Evolutionary conservation across 225 moss, liverwort and hornwort genomes (phyloP), one percentile per base, ranked within the genome.

Genomic region (Lunularia cruciata): DNA sequence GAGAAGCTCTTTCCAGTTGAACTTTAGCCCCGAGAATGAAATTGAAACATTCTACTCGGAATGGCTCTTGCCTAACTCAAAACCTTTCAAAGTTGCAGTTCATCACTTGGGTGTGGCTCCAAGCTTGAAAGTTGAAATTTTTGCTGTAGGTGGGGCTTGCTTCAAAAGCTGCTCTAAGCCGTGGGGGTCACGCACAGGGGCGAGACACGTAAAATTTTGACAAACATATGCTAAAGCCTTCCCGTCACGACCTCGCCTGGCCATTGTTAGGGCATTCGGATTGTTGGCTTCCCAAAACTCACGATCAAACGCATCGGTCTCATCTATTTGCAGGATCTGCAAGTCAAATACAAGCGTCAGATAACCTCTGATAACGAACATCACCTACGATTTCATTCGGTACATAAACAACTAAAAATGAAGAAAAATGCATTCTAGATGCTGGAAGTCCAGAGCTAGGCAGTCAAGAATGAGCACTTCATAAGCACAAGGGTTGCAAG

Each of bases 201-300:
- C 98, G 70, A 89, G 86, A 76, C 98, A 98, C 15, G 93, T 75
- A 48, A 98, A 98, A 72, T 93, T 93, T 46, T 93, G 91, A 85
- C 98, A 98, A 39, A 98, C 88, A 28, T 93, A 93, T 0, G 88
- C 98, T 6, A 88, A 45, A 6, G 93, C 86, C 63, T 83, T 91
- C 0, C 88, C 93, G 52, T 98, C 91, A 15, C 86, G 75, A 56
- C 72, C 80, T 37, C 69, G 82, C 22, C 83, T 86, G 58, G 91
- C 85, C 91, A 93, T 93, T 19, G 85, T 75, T 46, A 91, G 72
- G 9, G 87, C 98, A 49, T 76, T 70, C 0, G 93, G 83, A 64
- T 98, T 98, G 51, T 81, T 74, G 0, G 60, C 71, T 67, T 86
- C 82, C 98, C 98, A 93, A 73, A 93, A 93, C 23, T 85, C 80